Evolutionary conservation across 2,329 filamentous ascomycete species (phyloP).

Genomic region (Cercospora zeina): DNA sequence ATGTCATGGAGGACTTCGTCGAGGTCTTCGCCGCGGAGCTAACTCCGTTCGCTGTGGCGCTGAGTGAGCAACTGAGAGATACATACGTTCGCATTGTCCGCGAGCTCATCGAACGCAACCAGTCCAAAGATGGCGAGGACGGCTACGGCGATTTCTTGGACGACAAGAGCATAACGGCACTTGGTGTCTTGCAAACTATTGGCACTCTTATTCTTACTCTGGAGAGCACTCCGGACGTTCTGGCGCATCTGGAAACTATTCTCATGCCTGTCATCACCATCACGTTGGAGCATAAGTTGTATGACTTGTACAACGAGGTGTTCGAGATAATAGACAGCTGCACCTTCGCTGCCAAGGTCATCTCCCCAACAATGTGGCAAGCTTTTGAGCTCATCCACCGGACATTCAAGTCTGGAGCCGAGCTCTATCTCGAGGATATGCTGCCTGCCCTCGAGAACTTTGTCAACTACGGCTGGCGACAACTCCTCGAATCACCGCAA

Average conservation of each 20-base stretch:
- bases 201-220: conserved; percentile 94
- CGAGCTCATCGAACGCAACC: conserved; percentile 85
- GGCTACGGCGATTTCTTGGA: conserved; percentile 88
- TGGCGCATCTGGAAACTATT: conserved; percentile 90
- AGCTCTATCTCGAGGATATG: conserved; percentile 98
- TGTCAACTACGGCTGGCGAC: conserved; percentile 83
- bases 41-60: conserved; percentile 91
- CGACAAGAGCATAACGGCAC: conserved; percentile 96
- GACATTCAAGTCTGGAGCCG: conserved; percentile 94
- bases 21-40: conserved; percentile 97
- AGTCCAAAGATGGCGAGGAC: conserved; percentile 72
- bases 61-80: conserved; percentile 93
- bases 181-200: conserved; percentile 95
- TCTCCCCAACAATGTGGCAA: conserved; percentile 97
- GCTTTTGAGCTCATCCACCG: conserved; percentile 95
- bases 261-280: conserved; percentile 96
- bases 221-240: conserved; percentile 93
- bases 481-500: conserved; percentile 76
- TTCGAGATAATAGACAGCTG: conserved; percentile 99
- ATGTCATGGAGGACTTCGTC: conserved; percentile 99
- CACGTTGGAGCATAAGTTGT: conserved; percentile 96
- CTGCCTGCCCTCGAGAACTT: conserved; percentile 97
- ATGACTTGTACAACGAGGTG: conserved; percentile 95
- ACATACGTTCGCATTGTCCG: conserved; percentile 93
- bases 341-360: conserved; percentile 94